Evolutionary conservation across 2,329 filamentous ascomycete species (phyloP).

Genomic region (Zarea fungicola): DNA sequence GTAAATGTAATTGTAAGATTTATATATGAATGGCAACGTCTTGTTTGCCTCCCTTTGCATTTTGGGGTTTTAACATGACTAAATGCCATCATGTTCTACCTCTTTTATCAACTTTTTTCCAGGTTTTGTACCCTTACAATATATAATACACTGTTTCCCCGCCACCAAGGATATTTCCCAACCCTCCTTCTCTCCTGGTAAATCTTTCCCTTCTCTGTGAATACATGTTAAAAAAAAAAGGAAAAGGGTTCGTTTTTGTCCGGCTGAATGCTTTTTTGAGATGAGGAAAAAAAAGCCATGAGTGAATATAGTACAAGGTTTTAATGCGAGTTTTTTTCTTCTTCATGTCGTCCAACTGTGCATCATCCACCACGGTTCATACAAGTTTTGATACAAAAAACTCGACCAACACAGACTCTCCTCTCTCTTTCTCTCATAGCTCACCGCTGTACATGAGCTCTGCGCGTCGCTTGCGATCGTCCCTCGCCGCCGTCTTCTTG

Average conservation of each 20-base stretch:
- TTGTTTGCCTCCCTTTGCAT: not conserved
- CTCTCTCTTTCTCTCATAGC: no score
- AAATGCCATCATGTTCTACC: slow-evolving; percentile 8
- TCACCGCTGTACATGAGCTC: slow-evolving; percentile 48
- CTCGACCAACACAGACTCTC: no score
- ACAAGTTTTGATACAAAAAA: not conserved
- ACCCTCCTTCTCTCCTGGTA: no score
- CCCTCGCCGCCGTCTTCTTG: slow-evolving; percentile 46
- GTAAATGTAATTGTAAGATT: not conserved
- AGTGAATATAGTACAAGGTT: slow-evolving; percentile 10
- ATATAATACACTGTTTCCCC: slow-evolving; percentile 8
- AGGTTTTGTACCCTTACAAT: no score
- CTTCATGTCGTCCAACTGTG: no score
- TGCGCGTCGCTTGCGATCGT: slow-evolving; percentile 50
- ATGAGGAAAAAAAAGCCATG: not conserved
- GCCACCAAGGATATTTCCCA: not conserved
- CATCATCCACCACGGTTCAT: no score
- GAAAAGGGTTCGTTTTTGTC: no score
- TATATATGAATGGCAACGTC: not conserved
- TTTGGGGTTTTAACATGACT: not conserved
- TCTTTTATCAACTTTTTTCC: not conserved
- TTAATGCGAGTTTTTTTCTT: no score
- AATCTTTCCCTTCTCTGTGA: not conserved
- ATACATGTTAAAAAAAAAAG: not conserved
- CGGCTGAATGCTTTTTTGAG: not conserved